phyloP scores from a whole-genome alignment of 805 yeast genomes.

The Schizosaccharomyces lindneri region DNA sequence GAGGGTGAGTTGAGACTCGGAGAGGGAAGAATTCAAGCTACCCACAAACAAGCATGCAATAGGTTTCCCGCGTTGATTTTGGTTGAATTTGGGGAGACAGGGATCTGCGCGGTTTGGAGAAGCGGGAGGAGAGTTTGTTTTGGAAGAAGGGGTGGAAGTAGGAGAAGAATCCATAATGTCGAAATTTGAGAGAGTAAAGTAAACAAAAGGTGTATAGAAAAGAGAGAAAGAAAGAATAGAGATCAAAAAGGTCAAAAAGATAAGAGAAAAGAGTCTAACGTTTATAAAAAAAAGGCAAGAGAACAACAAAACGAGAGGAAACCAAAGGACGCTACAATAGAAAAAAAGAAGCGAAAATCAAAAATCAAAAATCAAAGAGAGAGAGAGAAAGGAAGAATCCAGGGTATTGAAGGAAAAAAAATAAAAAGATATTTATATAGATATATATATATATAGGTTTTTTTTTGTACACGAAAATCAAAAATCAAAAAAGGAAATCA shows the following conservation, averaged over 20 bases:
- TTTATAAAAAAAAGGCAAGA: background rate
- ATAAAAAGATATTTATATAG: no score
- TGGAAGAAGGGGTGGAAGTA: background rate
- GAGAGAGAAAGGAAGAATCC: no score
- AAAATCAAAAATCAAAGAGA: background rate
- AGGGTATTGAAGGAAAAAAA: no score
- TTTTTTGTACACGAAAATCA: no score
- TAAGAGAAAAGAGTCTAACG: background rate
- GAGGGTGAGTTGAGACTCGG: background rate
- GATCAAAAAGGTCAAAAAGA: background rate
- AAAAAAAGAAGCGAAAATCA: background rate
- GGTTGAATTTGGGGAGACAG: background rate
- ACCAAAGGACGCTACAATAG: background rate
- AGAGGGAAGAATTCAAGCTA: background rate
- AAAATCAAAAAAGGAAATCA: no score
- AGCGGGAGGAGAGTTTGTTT: background rate
- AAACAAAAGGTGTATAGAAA: background rate
- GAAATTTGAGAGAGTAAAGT: no score
- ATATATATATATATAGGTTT: no score
- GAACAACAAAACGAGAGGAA: background rate
- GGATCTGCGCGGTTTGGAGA: background rate
- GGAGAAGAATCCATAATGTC: background rate
- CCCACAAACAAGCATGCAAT: constrained; percentile 1
- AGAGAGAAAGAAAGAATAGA: background rate
- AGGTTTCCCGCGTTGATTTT: background rate